Percentiles rank a stretch among this genome's conserved stretches.
phyloP scores from a whole-genome alignment of 2,329 filamentous ascomycete species.

The Fusarium siculi region DNA sequence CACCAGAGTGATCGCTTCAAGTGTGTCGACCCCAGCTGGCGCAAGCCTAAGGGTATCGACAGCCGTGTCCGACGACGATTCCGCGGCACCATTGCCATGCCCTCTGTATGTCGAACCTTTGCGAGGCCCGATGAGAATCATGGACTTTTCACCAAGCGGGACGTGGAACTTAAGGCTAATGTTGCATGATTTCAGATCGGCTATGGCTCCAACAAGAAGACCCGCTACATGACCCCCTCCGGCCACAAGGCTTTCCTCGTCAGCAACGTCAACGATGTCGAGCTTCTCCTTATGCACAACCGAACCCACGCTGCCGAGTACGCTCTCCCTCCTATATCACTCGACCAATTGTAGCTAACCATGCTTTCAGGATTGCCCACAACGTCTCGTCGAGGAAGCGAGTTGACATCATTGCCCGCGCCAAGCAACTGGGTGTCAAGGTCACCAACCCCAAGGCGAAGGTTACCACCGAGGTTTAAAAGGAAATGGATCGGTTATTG shows the following conservation, averaged over 20 bases:
- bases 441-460: slow-evolving; percentile 99
- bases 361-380: slow-evolving; percentile 84
- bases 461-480: slow-evolving; percentile 92
- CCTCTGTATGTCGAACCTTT: slow-evolving; percentile 79
- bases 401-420: slow-evolving; percentile 96
- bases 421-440: slow-evolving; percentile 99
- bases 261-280: slow-evolving; percentile 94
- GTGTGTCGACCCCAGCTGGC: slow-evolving; percentile 90
- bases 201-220: slow-evolving; percentile 99
- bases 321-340: slow-evolving; percentile 52
- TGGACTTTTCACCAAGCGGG: neutral
- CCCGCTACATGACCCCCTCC: slow-evolving; percentile 97
- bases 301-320: slow-evolving; percentile 98
- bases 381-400: slow-evolving; percentile 98
- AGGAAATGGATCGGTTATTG: slow-evolving; percentile 44
- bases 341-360: slow-evolving; percentile 29
- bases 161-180: slow-evolving; percentile 25
- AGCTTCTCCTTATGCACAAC: slow-evolving; percentile 99
- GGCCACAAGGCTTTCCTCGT: slow-evolving; percentile 99
- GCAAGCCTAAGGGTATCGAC: slow-evolving; percentile 99
- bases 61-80: slow-evolving; percentile 97
- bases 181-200: slow-evolving; percentile 75
- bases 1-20: slow-evolving; percentile 99
- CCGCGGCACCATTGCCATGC: slow-evolving; percentile 95
- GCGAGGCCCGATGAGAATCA: slow-evolving; percentile 4